Base-by-base conservation (phyloP, 805 yeast genomes). In the Kodamaea laetipori region DNA sequence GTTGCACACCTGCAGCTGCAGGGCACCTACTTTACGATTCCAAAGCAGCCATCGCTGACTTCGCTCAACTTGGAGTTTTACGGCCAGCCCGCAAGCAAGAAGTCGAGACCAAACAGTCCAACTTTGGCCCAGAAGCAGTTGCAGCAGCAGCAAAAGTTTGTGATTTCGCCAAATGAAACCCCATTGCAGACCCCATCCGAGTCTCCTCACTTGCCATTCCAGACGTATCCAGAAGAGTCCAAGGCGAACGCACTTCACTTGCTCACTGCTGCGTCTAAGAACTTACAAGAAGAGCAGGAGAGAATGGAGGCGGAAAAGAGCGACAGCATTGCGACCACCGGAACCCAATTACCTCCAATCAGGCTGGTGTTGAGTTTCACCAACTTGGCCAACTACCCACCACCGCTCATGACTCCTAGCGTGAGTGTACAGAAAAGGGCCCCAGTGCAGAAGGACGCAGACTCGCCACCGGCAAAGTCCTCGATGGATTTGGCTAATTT, bases 81-180 rank as follows among this genome's bases (percentile, higher is more conserved):
- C 37, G 44, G 42, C 19, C 45, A 13, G 57, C 58, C 13, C 11
- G 19, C 41, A 41, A 37, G 44, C 23, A 75, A 73, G 58, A 72
- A 69, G 52, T 72, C 77, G 11, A 60, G 79, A 48, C 79, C 80
- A 23, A 73, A 65, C 53, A 73, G 78, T 8, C 80, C 80, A 16
- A 58, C 54, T 3, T 8, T 37, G 9, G 33, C 23, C 9, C 31
- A 24, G 10, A 35, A 17, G n/a, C 38, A 17, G 25, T 32, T 26
- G 3, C 40, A 24, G 31, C 38, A 35, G 27, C 40, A 37, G 30
- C 39, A 37, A 24, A 41, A 42, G 37, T 47, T 47, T 37, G 42
- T 37, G 26, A 45, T 48, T 13, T 51, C 69, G 12, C 69, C 78
- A 36, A 63, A 60, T 40, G 78, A 73, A 10, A 76, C 80, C 5